Conservation (phyloP, 2,329 filamentous ascomycete species). For the Teratosphaeria zuluensis region DNA sequence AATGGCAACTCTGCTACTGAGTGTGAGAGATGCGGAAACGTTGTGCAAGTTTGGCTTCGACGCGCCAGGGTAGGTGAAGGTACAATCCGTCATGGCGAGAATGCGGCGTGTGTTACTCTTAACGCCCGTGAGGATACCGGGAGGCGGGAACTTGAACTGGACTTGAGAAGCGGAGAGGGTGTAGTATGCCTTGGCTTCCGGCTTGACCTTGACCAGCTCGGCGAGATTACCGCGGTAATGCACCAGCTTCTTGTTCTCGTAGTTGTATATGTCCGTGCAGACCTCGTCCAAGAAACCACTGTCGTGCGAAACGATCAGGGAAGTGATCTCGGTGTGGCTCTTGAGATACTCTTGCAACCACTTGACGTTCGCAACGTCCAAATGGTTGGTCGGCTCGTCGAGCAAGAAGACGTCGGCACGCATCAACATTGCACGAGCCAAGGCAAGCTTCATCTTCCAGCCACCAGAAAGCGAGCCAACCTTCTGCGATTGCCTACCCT, state of each 20-base stretch:
- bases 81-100: conserved; percentile 85
- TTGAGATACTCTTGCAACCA: conserved; percentile 96
- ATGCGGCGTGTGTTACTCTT: conserved; percentile 92
- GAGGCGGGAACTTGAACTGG: conserved; percentile 96
- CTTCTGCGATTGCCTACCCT: conserved; percentile 77
- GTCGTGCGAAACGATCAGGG: conserved; percentile 96
- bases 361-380: conserved; percentile 91
- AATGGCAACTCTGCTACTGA: conserved; percentile 90
- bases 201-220: conserved; percentile 77
- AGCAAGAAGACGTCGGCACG: conserved; percentile 91
- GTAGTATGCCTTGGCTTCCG: conserved; percentile 97
- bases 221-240: conserved; percentile 76
- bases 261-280: conserved; percentile 98
- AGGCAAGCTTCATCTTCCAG: conserved; percentile 99
- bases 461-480: conserved; percentile 94
- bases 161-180: conserved; percentile 80
- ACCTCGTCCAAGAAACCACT: conserved; percentile 94
- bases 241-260: conserved; percentile 92
- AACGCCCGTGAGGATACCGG: conserved; percentile 87
- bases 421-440: conserved; percentile 93
- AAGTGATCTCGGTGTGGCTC: conserved; percentile 91
- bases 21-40: conserved; percentile 74
- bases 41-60: conserved; percentile 79
- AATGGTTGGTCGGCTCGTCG: conserved; percentile 97
- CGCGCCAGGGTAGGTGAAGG: conserved; percentile 86